Percentiles rank a stretch among this genome's conserved stretches.
phyloP scores from a whole-genome alignment of 2,329 filamentous ascomycete species.

The Capronia americana region DNA sequence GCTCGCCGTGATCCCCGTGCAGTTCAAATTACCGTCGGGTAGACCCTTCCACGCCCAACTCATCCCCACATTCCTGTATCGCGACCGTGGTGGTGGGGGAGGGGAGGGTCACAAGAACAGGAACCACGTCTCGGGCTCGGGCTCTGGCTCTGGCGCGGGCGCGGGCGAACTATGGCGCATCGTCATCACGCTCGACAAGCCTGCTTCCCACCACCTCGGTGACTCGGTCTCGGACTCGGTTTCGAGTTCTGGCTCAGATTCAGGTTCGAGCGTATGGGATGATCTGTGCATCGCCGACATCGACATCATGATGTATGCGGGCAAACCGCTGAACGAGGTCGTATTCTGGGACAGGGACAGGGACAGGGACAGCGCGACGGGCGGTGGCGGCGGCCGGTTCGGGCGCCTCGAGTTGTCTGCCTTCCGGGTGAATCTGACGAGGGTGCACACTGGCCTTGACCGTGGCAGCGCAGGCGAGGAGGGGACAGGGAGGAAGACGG shows the following conservation, averaged over 20 bases:
- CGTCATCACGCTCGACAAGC: constrained; percentile 30
- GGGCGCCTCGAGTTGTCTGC: neutral
- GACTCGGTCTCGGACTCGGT: no score
- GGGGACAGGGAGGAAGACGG: neutral
- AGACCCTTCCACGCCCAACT: constrained; percentile 24
- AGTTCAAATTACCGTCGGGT: neutral
- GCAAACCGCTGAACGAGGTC: constrained; percentile 45
- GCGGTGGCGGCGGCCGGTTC: no score
- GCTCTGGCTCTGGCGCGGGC: no score
- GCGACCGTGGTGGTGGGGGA: neutral
- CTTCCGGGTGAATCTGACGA: constrained; percentile 37
- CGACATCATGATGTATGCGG: constrained; percentile 45
- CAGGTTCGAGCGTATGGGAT: constrained; percentile 35
- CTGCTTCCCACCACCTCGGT: neutral
- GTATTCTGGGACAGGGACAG: constrained; percentile 45
- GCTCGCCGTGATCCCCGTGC: constrained; percentile 19
- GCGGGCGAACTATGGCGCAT: constrained; percentile 47
- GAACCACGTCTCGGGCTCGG: no score
- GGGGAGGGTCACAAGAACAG: constrained; percentile 40
- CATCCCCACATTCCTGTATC: constrained; percentile 34
- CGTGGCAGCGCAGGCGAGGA: neutral
- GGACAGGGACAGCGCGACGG: neutral
- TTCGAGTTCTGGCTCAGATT: no score
- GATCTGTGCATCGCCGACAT: constrained; percentile 48
- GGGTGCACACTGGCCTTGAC: neutral